phyloP scores from a whole-genome alignment of 345 rosid species.

The Zanthoxylum bungeanum region DNA sequence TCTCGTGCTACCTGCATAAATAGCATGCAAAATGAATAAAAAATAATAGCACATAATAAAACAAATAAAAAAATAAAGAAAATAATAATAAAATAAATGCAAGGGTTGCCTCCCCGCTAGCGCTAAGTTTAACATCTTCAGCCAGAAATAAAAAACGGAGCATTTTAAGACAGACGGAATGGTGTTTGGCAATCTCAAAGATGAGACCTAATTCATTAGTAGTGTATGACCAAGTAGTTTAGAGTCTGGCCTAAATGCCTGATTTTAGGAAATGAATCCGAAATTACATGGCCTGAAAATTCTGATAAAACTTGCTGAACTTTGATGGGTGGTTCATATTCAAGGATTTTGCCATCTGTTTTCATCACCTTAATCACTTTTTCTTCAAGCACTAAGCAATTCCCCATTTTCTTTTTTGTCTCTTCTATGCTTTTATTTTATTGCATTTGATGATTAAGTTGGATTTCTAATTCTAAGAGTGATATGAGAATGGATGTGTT shows the following conservation, averaged over 20 bases:
- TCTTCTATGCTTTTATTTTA: not conserved
- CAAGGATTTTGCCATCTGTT: conserved; percentile 75
- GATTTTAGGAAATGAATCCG: conserved; percentile 40
- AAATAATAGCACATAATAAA: too few relatives aligned
- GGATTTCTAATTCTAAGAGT: conserved; percentile 16
- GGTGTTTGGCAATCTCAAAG: too few relatives aligned
- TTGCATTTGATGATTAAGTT: not conserved
- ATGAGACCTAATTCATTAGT: too few relatives aligned
- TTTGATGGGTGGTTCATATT: conserved; percentile 51
- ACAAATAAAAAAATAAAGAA: too few relatives aligned
- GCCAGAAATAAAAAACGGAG: too few relatives aligned
- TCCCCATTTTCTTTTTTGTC: conserved; percentile 86
- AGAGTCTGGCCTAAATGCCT: conserved; percentile 47
- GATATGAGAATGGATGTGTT: conserved; percentile 11
- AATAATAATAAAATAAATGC: too few relatives aligned
- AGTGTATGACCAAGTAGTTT: conserved; percentile 39
- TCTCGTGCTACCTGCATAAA: too few relatives aligned
- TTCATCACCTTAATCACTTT: conserved; percentile 51
- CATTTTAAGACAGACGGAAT: too few relatives aligned
- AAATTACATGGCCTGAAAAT: conserved; percentile 60
- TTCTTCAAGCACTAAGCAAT: conserved; percentile 66
- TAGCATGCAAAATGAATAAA: too few relatives aligned
- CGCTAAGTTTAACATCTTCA: too few relatives aligned
- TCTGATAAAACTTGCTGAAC: conserved; percentile 60
- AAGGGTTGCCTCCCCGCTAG: too few relatives aligned